A percentile compares a stretch with the other conserved stretches of the same genome.
Conservation (phyloP, 805 yeast species). For the Candida maesae region DNA sequence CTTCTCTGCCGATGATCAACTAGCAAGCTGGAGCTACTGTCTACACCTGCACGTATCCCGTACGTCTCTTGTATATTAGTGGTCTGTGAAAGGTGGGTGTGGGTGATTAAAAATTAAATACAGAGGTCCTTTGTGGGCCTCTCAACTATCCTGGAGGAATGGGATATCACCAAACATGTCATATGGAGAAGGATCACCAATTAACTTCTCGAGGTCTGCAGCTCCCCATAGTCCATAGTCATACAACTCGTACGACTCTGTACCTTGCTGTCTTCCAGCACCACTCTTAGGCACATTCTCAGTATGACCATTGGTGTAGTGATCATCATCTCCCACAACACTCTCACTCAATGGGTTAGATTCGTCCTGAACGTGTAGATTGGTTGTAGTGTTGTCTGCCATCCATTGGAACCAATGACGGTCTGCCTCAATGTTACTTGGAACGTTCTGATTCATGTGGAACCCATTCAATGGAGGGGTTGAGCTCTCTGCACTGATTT, state of each 20-base stretch:
- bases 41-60: no score
- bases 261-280: not conserved
- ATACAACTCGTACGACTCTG: not conserved
- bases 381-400: constrained; percentile 12
- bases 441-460: constrained; percentile 19
- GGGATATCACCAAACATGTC: constrained; percentile 21
- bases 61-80: no score
- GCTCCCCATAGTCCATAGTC: constrained; percentile 15
- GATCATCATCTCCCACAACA: not conserved
- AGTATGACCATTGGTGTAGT: no score
- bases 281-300: no score
- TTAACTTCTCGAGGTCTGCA: constrained; percentile 17
- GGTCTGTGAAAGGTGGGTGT: no score
- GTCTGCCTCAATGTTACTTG: constrained; percentile 22
- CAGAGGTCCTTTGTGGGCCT: not conserved
- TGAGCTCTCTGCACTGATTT: constrained; percentile 5
- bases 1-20: no score
- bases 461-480: constrained; percentile 16
- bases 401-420: constrained; percentile 26
- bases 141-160: constrained; percentile 13
- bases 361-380: not conserved
- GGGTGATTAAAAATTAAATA: no score
- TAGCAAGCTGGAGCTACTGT: no score
- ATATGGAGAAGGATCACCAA: constrained; percentile 19
- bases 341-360: constrained; percentile 1